Evolutionary conservation across 2,329 filamentous ascomycete genomes (phyloP), one percentile per base, ranked within the genome.

Genomic region (Colletotrichum sp.): DNA sequence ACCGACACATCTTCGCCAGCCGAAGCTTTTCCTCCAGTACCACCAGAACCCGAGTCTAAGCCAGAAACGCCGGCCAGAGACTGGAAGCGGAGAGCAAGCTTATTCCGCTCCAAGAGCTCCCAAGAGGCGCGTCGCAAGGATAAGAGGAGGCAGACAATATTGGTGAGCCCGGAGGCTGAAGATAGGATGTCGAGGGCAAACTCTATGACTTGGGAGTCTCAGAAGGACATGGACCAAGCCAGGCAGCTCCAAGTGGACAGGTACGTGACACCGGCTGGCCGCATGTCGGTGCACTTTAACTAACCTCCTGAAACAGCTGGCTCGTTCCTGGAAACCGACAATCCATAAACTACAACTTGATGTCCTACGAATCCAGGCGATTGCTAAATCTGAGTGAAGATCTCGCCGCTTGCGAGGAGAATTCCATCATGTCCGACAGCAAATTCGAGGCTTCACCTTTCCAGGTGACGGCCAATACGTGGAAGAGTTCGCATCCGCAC

Each of bases 301-400:
- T 78, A 59, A 78, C 62, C 6, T n/a, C 24, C 4, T 57, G 39
- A 77, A 72, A 64, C 68, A 87, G 83, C 64, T 81, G 82, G 79
- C 81, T 83, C 28, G 71, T 80, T 55, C 81, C 82, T 39, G 79
- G 80, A 28, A 82, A 83, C 52, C 85, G 84, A 63, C 80, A 83
- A 7, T 88, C 86, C 7, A 85, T 85, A 78, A 86, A 85, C 72
- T 87, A 88, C 80, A 84, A 88, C 72, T 75, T 85, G 67, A 81
- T 81, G 32, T 87, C 87, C 30, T 89, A 89, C 79, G 86, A 87
- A 78, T 84, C 86, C n/a, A 84, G 86, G 76, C 84, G 86, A 8
- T 78, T 89, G 10, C 79, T 88, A 52, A 86, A 86, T 68, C 79
- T 87, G 34, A 81, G 81, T 18, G 85, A 86, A 75, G 83, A 84